Evolutionary conservation across 2,329 filamentous ascomycete genomes (phyloP), one percentile per base, ranked within the genome.

Genomic region (Fusarium tanahbumbuense): DNA sequence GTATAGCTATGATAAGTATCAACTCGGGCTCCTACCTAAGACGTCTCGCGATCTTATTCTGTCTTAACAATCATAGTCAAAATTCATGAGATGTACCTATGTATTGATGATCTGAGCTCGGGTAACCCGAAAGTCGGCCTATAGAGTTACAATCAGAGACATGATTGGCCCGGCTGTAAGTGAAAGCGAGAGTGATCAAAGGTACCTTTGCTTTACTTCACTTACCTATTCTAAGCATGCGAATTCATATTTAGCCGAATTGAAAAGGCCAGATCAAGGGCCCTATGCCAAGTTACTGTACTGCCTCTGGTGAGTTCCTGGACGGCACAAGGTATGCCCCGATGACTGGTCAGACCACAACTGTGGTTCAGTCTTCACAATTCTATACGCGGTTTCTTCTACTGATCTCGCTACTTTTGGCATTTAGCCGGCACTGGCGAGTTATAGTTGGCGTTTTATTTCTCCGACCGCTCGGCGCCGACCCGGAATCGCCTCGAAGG

Each of bases 101-200:
- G 18, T n/a, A 37, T 47, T 23, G 44, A 70, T 59, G 42, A 50
- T 47, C 53, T 56, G 34, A 45, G 47, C n/a, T 68, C 46, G 50
- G 32, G 10, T n/a, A 40, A 47, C 52, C 46, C 42, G 25, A 44
- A 22, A 27, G 16, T 69, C 30, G 50, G 54, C 28, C 50, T 32
- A 70, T 25, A 44, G 25, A 30, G 16, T 28, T 22, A 59, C 62
- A 40, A 41, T 10, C 23, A 20, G 13, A 27, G 40, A 56, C 44
- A 8, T 52, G 41, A 70, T 70, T 70, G 67, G 67, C 34, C 63
- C 67, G 67, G 63, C 42, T 70, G 49, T 40, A 60, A 60, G 18
- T 18, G 50, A 57, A 42, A 22, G 49, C 40, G 11, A 53, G 23
- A 23, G 48, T 28, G 41, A 64, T 60, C 42, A 70, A 56, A 60